Conservation (phyloP, 2,329 filamentous ascomycete species). For the Cladosporium sp. region DNA sequence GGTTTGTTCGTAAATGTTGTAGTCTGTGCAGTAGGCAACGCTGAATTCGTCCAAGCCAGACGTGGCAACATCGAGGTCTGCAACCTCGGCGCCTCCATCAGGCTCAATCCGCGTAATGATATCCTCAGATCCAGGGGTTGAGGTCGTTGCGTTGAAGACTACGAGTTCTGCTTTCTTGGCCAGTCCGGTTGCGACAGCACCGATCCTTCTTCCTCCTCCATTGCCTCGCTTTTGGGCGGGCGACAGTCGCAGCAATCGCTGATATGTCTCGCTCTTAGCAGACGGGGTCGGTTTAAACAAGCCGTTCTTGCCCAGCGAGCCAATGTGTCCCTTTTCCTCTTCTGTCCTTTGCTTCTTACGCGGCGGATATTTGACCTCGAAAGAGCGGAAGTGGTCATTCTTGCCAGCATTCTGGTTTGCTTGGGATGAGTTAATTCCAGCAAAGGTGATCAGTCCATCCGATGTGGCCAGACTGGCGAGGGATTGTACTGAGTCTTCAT, state of each 20-base stretch:
- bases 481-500: constrained; percentile 86
- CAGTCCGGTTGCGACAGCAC: constrained; percentile 73
- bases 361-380: constrained; percentile 57
- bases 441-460: constrained; percentile 54
- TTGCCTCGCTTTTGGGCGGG: constrained; percentile 45
- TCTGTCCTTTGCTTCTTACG: constrained; percentile 37
- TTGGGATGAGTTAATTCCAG: constrained; percentile 78
- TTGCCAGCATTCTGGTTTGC: constrained; percentile 67
- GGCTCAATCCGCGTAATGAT: constrained; percentile 52
- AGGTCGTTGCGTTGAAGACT: constrained; percentile 64
- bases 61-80: constrained; percentile 67
- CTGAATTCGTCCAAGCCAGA: constrained; percentile 59
- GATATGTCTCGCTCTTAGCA: constrained; percentile 53
- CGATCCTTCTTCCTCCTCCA: constrained; percentile 58
- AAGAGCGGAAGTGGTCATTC: constrained; percentile 79
- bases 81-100: constrained; percentile 51
- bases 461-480: constrained; percentile 63
- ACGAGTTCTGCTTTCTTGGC: constrained; percentile 69
- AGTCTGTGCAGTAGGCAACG: constrained; percentile 72
- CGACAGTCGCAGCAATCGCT: constrained; percentile 54
- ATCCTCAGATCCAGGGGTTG: constrained; percentile 46
- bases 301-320: constrained; percentile 47
- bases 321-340: constrained; percentile 33
- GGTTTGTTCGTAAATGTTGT: constrained; percentile 66
- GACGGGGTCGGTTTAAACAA: constrained; percentile 45